Conservation (phyloP, 441 rosid genomes). For the Cnidoscolus chayamansa region DNA sequence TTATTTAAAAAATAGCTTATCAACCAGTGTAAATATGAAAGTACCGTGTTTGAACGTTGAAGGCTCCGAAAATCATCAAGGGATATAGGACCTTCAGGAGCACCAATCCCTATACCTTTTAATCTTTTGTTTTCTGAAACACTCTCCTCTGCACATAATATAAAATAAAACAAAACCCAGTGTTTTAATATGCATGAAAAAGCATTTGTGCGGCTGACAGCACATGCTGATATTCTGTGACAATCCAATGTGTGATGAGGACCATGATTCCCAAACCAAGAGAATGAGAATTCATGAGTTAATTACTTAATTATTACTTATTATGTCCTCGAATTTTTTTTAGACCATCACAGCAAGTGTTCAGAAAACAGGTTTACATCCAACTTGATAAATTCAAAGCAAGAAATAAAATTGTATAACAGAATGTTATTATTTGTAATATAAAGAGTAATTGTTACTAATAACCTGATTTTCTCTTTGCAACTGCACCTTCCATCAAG, state of each 20-base stretch:
- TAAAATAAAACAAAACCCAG: slow-evolving; percentile 6
- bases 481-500: slow-evolving; percentile 31
- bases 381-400: not conserved
- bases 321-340: not conserved
- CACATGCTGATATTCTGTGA: too few relatives aligned
- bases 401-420: not conserved
- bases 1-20: not conserved
- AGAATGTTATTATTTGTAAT: too few relatives aligned
- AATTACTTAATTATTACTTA: not conserved
- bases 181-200: not conserved
- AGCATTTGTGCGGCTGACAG: not conserved
- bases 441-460: too few relatives aligned
- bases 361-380: not conserved
- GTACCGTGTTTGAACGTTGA: slow-evolving; percentile 84
- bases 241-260: not conserved
- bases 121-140: slow-evolving; percentile 61
- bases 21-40: slow-evolving; percentile 19
- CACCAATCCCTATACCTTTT: slow-evolving; percentile 88
- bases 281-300: not conserved
- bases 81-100: slow-evolving; percentile 91
- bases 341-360: not conserved
- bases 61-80: slow-evolving; percentile 97
- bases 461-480: slow-evolving; percentile 79
- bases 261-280: slow-evolving; percentile 1
- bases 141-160: slow-evolving; percentile 50